phyloP scores from a whole-genome alignment of 2,329 filamentous ascomycete genomes.

The Rhexocercosporidium sp. region DNA sequence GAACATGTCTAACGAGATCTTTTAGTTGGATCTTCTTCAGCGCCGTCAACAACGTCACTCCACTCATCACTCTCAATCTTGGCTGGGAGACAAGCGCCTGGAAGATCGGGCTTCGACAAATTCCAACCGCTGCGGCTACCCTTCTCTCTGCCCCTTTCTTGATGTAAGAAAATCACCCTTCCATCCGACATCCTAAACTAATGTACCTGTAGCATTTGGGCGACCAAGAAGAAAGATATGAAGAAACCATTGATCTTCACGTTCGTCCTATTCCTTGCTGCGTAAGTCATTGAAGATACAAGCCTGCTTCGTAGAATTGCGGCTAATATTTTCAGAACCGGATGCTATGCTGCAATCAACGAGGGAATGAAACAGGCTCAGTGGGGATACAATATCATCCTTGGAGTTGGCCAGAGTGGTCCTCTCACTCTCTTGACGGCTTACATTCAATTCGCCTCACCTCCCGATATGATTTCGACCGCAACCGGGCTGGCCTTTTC shows the following conservation, averaged over 20 bases:
- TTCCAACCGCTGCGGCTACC: slow-evolving; percentile 45
- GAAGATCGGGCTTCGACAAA: slow-evolving; percentile 52
- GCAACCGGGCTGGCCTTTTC: slow-evolving; percentile 60
- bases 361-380: slow-evolving; percentile 52
- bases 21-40: slow-evolving; percentile 58
- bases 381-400: slow-evolving; percentile 52
- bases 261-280: slow-evolving; percentile 52
- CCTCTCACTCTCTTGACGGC: slow-evolving; percentile 56
- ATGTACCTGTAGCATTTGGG: slow-evolving; percentile 35
- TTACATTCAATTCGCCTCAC: slow-evolving; percentile 57
- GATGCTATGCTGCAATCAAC: slow-evolving; percentile 52
- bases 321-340: slow-evolving; percentile 25
- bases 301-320: too few relatives aligned
- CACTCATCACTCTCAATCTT: slow-evolving; percentile 54
- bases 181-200: too few relatives aligned
- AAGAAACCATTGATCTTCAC: slow-evolving; percentile 52
- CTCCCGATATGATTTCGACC: slow-evolving; percentile 57
- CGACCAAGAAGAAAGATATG: slow-evolving; percentile 55
- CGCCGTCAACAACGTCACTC: slow-evolving; percentile 56
- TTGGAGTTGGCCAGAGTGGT: slow-evolving; percentile 55
- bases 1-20: neutral
- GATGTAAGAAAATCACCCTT: too few relatives aligned
- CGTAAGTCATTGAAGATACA: slow-evolving; percentile 42
- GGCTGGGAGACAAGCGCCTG: slow-evolving; percentile 54
- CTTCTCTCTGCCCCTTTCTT: too few relatives aligned